Evolutionary conservation across 148 eudicot species (phyloP).

Genomic region (Amaranthus cruentus): DNA sequence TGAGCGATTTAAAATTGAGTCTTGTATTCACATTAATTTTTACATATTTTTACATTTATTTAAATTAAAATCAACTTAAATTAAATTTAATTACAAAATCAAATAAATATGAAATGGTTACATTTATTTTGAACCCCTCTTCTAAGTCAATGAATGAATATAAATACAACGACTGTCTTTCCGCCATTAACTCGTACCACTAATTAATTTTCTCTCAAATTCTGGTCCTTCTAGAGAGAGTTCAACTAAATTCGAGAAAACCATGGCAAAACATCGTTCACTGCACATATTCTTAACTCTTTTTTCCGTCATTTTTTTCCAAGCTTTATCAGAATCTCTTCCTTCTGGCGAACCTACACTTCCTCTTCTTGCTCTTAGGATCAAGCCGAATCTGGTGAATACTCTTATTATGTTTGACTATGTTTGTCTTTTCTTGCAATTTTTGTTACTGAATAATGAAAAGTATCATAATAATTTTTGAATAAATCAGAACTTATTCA

Average conservation of each 20-base stretch:
- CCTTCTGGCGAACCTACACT: slow-evolving; percentile 25
- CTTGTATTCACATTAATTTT: too few relatives aligned
- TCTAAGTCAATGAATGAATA: too few relatives aligned
- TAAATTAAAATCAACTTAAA: too few relatives aligned
- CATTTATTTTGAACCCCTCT: too few relatives aligned
- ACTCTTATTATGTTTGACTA: neutral
- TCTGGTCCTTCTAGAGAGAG: neutral
- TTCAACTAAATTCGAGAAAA: neutral
- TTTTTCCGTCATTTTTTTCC: slow-evolving; percentile 20
- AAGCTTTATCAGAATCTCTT: slow-evolving; percentile 14
- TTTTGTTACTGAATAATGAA: neutral
- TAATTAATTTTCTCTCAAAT: neutral
- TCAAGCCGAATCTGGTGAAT: slow-evolving; percentile 35
- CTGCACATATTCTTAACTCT: slow-evolving; percentile 17
- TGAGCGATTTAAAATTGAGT: too few relatives aligned
- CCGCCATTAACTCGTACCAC: neutral
- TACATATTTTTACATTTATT: too few relatives aligned
- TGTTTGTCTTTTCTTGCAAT: neutral
- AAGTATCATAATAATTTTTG: neutral
- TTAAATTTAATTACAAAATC: too few relatives aligned
- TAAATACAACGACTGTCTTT: neutral
- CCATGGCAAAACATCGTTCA: slow-evolving; percentile 22
- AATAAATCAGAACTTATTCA: neutral
- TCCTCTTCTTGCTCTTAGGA: slow-evolving; percentile 34
- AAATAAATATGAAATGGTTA: too few relatives aligned